Conservation (phyloP, 1,284 basidiomycete genomes). For the Pisolithus thermaeus region DNA sequence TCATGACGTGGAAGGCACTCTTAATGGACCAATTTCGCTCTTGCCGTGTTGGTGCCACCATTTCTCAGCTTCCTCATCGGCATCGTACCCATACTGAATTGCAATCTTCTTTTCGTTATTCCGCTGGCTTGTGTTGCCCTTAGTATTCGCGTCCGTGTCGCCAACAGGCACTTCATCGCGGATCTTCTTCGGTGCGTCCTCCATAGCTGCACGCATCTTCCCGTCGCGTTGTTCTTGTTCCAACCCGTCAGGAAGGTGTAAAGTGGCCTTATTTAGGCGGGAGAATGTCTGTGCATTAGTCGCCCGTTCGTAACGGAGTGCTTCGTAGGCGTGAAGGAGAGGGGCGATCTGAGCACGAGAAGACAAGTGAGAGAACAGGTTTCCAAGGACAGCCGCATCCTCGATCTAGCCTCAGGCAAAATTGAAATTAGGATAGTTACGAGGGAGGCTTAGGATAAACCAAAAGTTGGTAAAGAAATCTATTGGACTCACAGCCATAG, state of each 20-base stretch:
- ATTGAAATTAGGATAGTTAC: background rate
- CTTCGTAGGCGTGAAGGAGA: conserved; percentile 49
- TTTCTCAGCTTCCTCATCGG: conserved; percentile 40
- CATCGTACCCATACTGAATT: conserved; percentile 45
- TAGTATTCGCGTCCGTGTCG: too few relatives aligned
- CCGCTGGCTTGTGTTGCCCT: conserved; percentile 8
- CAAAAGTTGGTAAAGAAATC: too few relatives aligned
- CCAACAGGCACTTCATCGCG: conserved; percentile 10
- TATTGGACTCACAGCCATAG: conserved; percentile 47
- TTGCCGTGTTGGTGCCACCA: conserved; percentile 39
- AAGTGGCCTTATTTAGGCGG: conserved; percentile 45
- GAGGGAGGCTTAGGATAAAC: background rate
- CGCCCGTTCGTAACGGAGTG: conserved; percentile 43
- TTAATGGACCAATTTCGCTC: conserved; percentile 2
- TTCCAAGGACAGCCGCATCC: conserved; percentile 58
- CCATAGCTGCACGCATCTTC: conserved; percentile 47
- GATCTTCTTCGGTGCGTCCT: conserved; percentile 27
- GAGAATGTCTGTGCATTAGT: conserved; percentile 42
- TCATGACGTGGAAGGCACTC: conserved; percentile 6
- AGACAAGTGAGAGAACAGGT: conserved; percentile 46
- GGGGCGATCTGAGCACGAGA: conserved; percentile 36
- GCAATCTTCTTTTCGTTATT: conserved; percentile 40
- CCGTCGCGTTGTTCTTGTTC: conserved; percentile 46
- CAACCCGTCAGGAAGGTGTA: conserved; percentile 50
- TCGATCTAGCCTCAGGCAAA: conserved; percentile 38